A percentile compares a stretch with the other conserved stretches of the same genome.
Conservation (phyloP, 192 early-diverging fungal species). For the Entophlyctis helioformis region DNA sequence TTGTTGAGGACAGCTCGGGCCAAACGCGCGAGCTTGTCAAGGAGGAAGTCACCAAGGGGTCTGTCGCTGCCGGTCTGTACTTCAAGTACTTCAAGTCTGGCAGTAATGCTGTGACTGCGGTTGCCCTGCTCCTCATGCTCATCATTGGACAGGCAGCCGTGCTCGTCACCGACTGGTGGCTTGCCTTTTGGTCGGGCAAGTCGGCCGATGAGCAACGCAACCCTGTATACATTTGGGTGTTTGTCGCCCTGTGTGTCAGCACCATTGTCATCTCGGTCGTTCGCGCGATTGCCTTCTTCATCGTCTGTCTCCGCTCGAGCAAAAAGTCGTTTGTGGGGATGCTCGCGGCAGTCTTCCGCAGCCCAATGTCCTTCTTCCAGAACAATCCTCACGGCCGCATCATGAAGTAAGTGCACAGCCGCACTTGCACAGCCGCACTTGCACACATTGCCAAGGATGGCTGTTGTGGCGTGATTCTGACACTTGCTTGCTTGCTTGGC, state of each 20-base stretch:
- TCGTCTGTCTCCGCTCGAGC: constrained; percentile 22
- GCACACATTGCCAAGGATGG: no score
- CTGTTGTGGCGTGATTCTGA: no score
- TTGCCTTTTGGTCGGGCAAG: constrained; percentile 36
- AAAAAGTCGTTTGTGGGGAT: constrained; percentile 23
- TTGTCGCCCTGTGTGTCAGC: constrained; percentile 21
- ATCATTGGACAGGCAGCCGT: constrained; percentile 20
- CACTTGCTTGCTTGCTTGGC: constrained; percentile 4
- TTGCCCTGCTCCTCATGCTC: constrained; percentile 18
- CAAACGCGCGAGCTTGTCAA: no score
- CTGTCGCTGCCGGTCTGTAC: no score
- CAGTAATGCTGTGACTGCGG: no score
- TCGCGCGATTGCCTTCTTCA: constrained; percentile 44
- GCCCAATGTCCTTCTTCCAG: constrained; percentile 48
- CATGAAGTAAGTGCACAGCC: constrained; percentile 49
- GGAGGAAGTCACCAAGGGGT: no score
- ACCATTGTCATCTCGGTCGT: constrained; percentile 31
- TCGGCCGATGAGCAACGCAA: constrained; percentile 19
- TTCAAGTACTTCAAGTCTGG: no score
- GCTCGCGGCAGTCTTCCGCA: constrained; percentile 23
- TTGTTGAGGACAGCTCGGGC: no score
- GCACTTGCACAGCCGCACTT: no score
- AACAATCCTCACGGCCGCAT: constrained; percentile 50
- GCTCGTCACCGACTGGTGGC: constrained; percentile 36
- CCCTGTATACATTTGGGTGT: constrained; percentile 23